Conservation (phyloP, 2,329 filamentous ascomycete genomes). For the Fusarium pseudoanthophilum region DNA sequence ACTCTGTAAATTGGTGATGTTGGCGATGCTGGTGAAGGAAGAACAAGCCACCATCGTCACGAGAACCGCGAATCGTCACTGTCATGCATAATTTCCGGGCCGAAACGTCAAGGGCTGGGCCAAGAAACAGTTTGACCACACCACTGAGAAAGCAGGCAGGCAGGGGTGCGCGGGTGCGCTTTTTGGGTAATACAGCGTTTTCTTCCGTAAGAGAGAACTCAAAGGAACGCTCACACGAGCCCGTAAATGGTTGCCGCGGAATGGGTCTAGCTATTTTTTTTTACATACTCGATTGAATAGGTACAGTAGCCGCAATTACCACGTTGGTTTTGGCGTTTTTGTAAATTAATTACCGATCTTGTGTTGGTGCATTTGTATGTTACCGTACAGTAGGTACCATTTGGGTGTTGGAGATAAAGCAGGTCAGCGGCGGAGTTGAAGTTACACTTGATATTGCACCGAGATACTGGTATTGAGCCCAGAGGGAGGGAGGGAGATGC, state of each 20-base stretch:
- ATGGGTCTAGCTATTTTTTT: constrained; percentile 19
- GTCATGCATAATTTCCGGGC: constrained; percentile 43
- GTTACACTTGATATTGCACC: background rate
- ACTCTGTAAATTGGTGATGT: background rate
- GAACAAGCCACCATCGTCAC: constrained; percentile 35
- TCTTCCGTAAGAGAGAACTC: background rate
- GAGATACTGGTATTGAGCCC: background rate
- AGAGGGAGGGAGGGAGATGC: background rate
- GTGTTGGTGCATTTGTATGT: background rate
- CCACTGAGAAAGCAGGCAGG: background rate
- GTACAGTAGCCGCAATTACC: background rate
- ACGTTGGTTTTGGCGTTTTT: background rate
- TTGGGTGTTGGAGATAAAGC: constrained; percentile 8
- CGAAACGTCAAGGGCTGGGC: constrained; percentile 42
- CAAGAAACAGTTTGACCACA: background rate
- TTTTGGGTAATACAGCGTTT: background rate
- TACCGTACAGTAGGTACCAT: background rate
- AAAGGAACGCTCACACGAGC: constrained; percentile 9
- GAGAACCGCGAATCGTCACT: constrained; percentile 30
- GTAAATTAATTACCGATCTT: background rate
- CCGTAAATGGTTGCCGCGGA: constrained; percentile 8
- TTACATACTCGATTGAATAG: background rate
- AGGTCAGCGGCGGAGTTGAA: background rate
- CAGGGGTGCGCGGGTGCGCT: background rate
- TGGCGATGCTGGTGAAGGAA: background rate